Base-by-base conservation (phyloP, 495 filamentous ascomycete genomes). In the Tricharina praecox region DNA sequence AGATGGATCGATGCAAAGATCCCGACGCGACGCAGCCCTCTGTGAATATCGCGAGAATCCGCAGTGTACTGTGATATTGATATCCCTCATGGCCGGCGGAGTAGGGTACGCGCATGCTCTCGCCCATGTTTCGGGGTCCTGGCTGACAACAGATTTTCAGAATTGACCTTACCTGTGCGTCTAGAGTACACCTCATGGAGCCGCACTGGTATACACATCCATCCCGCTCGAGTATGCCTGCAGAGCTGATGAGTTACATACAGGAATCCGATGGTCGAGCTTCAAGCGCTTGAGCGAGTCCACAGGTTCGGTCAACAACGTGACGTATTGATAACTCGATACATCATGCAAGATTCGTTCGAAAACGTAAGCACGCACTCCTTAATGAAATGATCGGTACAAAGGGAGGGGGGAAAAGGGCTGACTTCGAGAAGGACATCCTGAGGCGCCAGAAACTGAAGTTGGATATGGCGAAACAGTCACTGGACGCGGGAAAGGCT, bases 171-270 rank as follows among this genome's bases (percentile, higher is more conserved):
- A 68, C 73, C 0, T 67, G 77, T 3, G 88, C 77, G 20, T 86
- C 77, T 54, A 76, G 74, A 35, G 88, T 87, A 4, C 95, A 84
- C 55, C 77, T 94, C 40, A 93, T 95, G 83, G 88, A 96, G 63
- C 88, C 88, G 1, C 85, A 94, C 51, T 96, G 82, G 62, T 32
- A 32, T 32, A 7, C 7, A 7, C 7, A 32, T 32, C 28, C 7
- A 7, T 7, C 13, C 7, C 7, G 7, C 7, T 32, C 28, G 7
- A 32, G 28, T 32, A 13, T 32, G 28, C n/a, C 28, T 7, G 13
- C 28, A 32, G 28, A 7, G 28, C 7, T 13, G 13, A 13, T 13
- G 7, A 32, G 13, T 32, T 13, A 13, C 7, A 32, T 7, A 13
- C 28, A 32, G 28, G 28, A 79, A 79, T 43, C 63, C 62, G 32